These are phyloP conservation scores for Trichomonas tenax DNA, from an alignment of 208 protist species.

Conservation along the genomic window DNA sequence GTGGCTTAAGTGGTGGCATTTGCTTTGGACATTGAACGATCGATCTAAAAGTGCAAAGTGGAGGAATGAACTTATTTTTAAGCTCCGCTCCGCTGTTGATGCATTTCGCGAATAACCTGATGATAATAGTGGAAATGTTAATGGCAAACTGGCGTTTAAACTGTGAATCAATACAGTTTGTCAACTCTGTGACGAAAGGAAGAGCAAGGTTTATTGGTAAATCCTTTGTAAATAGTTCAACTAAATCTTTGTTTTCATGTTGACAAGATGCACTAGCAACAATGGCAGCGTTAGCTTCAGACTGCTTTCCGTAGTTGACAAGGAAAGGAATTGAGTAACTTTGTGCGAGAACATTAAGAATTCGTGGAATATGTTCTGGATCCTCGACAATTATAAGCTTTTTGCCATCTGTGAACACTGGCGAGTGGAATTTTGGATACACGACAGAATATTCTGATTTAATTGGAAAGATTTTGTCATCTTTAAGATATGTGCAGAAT, in stretches of 20 bases:
- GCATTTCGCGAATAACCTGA: neutral
- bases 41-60: neutral
- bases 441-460: neutral
- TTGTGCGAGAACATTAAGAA: neutral
- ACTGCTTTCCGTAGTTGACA: neutral
- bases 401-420: neutral
- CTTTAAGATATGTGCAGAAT: neutral
- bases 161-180: no score
- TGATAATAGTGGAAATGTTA: neutral
- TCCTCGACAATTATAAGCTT: neutral
- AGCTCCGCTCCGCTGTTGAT: neutral
- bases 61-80: neutral
- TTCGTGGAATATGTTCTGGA: neutral
- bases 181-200: neutral
- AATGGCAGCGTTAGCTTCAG: neutral
- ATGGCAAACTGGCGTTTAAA: neutral
- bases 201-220: neutral
- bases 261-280: neutral
- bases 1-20: no score
- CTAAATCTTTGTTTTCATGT: neutral
- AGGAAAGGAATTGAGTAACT: neutral
- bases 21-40: neutral
- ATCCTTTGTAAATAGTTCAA: neutral
- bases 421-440: neutral
- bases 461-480: neutral